A percentile compares a stretch with the other conserved stretches of the same genome.
Evolutionary conservation across 2,329 filamentous ascomycete genomes (phyloP).

Genomic region (Calonectria hawksworthii): DNA sequence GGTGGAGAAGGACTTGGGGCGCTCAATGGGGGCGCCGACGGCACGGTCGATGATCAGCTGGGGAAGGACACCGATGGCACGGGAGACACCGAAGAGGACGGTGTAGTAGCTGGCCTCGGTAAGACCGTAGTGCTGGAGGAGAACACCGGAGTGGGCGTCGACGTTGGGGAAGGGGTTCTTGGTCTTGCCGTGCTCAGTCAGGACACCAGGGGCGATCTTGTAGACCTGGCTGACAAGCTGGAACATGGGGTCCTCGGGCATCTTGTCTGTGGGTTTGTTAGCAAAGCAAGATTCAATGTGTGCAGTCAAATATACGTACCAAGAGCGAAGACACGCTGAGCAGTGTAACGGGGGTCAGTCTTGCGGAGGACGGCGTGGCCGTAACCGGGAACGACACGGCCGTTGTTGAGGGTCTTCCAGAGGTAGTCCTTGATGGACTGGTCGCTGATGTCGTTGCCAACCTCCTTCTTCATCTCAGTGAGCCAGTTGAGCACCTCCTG

Average conservation of each 20-base stretch:
- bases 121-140: slow-evolving; percentile 99
- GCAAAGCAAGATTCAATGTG: slow-evolving; percentile 24
- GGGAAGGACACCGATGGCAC: slow-evolving; percentile 97
- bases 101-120: slow-evolving; percentile 99
- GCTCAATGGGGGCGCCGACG: slow-evolving; percentile 95
- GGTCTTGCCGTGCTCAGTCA: slow-evolving; percentile 99
- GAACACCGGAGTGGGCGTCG: slow-evolving; percentile 98
- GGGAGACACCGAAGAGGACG: slow-evolving; percentile 98
- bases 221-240: slow-evolving; percentile 99
- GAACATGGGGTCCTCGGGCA: slow-evolving; percentile 99
- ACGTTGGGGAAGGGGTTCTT: slow-evolving; percentile 99
- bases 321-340: slow-evolving; percentile 96
- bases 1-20: slow-evolving; percentile 99
- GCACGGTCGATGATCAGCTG: slow-evolving; percentile 99
- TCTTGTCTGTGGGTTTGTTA: slow-evolving; percentile 71
- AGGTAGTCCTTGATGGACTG: slow-evolving; percentile 98
- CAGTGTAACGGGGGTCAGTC: slow-evolving; percentile 99
- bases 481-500: slow-evolving; percentile 99
- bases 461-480: slow-evolving; percentile 95
- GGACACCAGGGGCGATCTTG: slow-evolving; percentile 98
- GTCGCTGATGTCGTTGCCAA: slow-evolving; percentile 96
- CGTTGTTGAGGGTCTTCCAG: slow-evolving; percentile 95
- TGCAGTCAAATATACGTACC: slow-evolving; percentile 48
- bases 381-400: slow-evolving; percentile 97
- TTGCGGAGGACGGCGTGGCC: slow-evolving; percentile 99